Percentiles rank a stretch among this genome's conserved stretches.
Evolutionary conservation across 2,329 filamentous ascomycete genomes (phyloP).

Genomic region (Cladophialophora exuberans): DNA sequence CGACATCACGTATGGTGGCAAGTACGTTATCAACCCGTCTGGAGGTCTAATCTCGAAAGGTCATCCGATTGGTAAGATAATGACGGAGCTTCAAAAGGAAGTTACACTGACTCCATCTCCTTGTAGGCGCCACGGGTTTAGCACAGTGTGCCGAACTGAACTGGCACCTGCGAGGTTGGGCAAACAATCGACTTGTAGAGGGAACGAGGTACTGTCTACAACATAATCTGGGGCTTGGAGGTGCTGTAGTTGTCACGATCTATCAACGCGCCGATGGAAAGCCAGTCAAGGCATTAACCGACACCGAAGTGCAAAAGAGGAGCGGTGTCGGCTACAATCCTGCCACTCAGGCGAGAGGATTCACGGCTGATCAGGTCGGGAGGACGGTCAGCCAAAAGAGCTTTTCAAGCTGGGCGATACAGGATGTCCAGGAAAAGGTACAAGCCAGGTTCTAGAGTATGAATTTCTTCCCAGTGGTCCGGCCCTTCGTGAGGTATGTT

Average conservation of each 20-base stretch:
- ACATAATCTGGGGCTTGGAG: constrained; percentile 90
- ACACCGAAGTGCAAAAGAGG: constrained; percentile 64
- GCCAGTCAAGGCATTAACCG: constrained; percentile 45
- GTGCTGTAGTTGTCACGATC: constrained; percentile 85
- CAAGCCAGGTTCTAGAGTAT: constrained; percentile 65
- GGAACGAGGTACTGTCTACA: constrained; percentile 61
- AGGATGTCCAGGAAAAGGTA: constrained; percentile 73
- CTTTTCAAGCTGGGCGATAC: constrained; percentile 72
- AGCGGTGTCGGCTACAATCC: constrained; percentile 86
- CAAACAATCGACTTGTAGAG: constrained; percentile 79
- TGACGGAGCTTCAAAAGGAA: too few relatives aligned
- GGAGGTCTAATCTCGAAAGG: constrained; percentile 95
- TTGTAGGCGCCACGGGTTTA: constrained; percentile 81
- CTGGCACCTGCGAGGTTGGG: constrained; percentile 95
- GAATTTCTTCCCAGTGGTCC: too few relatives aligned
- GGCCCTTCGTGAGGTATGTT: too few relatives aligned
- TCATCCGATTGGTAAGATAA: constrained; percentile 82
- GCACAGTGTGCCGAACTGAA: constrained; percentile 94
- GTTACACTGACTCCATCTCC: too few relatives aligned
- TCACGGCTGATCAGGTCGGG: constrained; percentile 74
- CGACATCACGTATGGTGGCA: constrained; percentile 87
- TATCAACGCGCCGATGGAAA: constrained; percentile 79
- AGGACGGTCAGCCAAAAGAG: constrained; percentile 70
- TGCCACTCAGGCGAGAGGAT: constrained; percentile 84
- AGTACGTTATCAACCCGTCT: constrained; percentile 84